phyloP scores from a whole-genome alignment of 2,329 filamentous ascomycete genomes.

The Cyphellophora europaea region DNA sequence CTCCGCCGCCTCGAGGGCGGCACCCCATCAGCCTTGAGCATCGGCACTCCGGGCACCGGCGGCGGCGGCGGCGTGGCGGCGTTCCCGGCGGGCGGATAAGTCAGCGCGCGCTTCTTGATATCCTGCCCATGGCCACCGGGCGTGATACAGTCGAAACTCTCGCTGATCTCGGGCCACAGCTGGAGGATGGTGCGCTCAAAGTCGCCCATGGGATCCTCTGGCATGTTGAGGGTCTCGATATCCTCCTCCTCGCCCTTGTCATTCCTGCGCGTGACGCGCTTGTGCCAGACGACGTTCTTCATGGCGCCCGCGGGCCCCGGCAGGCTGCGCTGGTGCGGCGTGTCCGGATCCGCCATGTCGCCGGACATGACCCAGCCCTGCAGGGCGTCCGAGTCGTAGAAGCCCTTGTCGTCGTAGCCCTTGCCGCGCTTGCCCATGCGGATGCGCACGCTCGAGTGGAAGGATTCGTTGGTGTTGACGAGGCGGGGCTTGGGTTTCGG shows the following conservation, averaged over 20 bases:
- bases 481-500: conserved; percentile 21
- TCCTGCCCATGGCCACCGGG: conserved; percentile 6
- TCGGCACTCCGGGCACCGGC: too few species aligned
- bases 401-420: conserved; percentile 37
- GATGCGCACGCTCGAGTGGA: conserved; percentile 47
- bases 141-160: conserved; percentile 10
- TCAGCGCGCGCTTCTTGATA: background rate
- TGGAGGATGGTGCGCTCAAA: conserved; percentile 15
- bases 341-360: conserved; percentile 13
- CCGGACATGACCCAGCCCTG: conserved; percentile 16
- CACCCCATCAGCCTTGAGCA: too few species aligned
- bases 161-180: conserved; percentile 14
- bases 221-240: conserved; percentile 7
- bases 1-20: too few species aligned
- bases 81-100: too few species aligned
- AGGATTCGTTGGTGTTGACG: conserved; percentile 45
- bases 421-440: conserved; percentile 43
- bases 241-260: conserved; percentile 5
- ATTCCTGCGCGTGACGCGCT: conserved; percentile 5
- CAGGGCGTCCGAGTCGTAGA: conserved; percentile 39
- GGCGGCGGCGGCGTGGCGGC: too few species aligned
- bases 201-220: conserved; percentile 14
- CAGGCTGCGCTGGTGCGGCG: conserved; percentile 10
- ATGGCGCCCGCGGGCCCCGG: conserved; percentile 16
- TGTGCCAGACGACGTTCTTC: conserved; percentile 17